A percentile compares a stretch with the other conserved stretches of the same genome.
These are phyloP conservation scores for Geoglossum glabrum DNA, from an alignment of 495 filamentous ascomycete genomes.

Conservation along the genomic window DNA sequence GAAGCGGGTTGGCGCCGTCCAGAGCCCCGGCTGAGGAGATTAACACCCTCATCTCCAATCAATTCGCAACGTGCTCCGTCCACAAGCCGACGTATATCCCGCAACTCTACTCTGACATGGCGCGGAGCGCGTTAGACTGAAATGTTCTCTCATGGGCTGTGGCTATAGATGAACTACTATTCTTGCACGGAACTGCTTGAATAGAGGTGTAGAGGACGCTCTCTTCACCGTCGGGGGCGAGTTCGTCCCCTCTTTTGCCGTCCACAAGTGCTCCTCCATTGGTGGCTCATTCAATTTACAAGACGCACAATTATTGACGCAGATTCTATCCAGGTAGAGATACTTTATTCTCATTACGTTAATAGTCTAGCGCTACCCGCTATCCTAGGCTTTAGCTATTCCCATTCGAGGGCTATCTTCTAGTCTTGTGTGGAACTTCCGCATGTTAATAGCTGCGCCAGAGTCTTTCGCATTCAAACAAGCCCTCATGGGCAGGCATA, in stretches of 20 bases:
- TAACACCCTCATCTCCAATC: neutral
- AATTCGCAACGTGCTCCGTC: neutral
- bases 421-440: neutral
- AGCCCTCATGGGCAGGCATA: neutral
- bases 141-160: neutral
- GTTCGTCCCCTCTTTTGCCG: no score
- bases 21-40: neutral
- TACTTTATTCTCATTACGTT: no score
- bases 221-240: no score
- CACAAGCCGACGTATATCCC: neutral
- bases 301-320: no score
- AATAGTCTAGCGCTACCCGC: no score
- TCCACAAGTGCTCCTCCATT: no score
- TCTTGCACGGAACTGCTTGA: neutral
- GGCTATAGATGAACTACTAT: neutral
- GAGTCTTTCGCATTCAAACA: neutral
- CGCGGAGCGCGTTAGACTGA: neutral
- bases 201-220: neutral
- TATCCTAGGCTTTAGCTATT: no score
- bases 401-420: neutral
- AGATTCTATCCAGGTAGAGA: no score
- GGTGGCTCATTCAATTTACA: no score
- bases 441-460: neutral
- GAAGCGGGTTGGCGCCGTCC: neutral
- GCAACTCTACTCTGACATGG: neutral